Percentiles rank a stretch among this genome's conserved stretches.
Evolutionary conservation across 768 basidiomycete species (phyloP).

Genomic region (Tricholoma terreum): DNA sequence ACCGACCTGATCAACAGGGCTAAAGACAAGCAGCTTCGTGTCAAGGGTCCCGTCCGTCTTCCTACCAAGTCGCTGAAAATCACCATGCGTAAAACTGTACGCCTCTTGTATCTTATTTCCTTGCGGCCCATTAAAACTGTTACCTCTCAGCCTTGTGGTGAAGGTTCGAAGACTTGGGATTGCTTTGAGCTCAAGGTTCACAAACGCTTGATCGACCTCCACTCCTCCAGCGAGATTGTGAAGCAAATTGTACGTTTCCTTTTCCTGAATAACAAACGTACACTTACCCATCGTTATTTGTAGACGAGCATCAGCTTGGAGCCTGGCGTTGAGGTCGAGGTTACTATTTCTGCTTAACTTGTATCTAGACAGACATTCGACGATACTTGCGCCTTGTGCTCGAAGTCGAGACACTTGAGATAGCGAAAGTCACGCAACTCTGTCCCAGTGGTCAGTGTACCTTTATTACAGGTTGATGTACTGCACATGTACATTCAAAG

Average conservation of each 20-base stretch:
- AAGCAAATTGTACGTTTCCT: constrained; percentile 91
- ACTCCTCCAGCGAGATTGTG: constrained; percentile 98
- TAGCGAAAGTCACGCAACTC: no score
- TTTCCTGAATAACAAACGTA: background rate
- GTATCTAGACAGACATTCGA: background rate
- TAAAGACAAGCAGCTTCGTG: constrained; percentile 99
- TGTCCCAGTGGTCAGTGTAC: no score
- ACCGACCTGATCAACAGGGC: constrained; percentile 95
- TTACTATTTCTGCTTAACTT: constrained; percentile 81
- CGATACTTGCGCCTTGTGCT: background rate
- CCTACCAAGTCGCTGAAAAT: constrained; percentile 99
- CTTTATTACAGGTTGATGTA: no score
- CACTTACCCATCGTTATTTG: constrained; percentile 4
- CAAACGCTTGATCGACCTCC: constrained; percentile 98
- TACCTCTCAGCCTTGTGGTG: constrained; percentile 88
- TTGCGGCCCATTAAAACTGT: background rate
- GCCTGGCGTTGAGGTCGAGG: constrained; percentile 98
- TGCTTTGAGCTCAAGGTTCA: constrained; percentile 98
- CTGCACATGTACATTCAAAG: no score
- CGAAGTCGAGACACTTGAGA: no score
- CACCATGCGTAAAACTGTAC: constrained; percentile 97
- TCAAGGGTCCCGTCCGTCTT: constrained; percentile 98
- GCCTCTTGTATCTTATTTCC: constrained; percentile 24
- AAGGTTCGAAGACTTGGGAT: constrained; percentile 99
- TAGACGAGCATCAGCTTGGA: constrained; percentile 99